phyloP scores from a whole-genome alignment of 2,329 filamentous ascomycete genomes.

The Geoglossum cookeanum region DNA sequence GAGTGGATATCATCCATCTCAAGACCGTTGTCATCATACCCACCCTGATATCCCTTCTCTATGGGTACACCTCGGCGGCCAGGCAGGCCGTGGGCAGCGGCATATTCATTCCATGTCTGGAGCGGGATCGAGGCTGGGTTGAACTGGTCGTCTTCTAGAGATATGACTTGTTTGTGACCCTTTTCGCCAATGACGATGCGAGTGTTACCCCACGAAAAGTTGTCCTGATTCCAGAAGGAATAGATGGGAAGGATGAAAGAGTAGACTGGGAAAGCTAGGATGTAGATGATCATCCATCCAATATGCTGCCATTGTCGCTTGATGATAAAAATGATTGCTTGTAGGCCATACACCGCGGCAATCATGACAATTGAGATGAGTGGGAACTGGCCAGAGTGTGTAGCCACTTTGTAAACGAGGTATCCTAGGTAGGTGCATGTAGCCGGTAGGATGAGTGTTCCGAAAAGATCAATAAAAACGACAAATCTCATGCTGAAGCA shows the following conservation, averaged over 20 bases:
- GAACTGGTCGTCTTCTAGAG: slow-evolving; percentile 64
- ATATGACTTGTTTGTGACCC: slow-evolving; percentile 76
- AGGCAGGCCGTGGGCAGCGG: slow-evolving; percentile 65
- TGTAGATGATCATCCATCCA: slow-evolving; percentile 98
- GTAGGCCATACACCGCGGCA: slow-evolving; percentile 82
- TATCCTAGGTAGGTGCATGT: slow-evolving; percentile 76
- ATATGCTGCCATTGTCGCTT: slow-evolving; percentile 97
- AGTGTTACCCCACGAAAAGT: slow-evolving; percentile 97
- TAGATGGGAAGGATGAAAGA: slow-evolving; percentile 82
- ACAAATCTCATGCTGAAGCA: slow-evolving; percentile 97
- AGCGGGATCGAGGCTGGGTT: slow-evolving; percentile 85
- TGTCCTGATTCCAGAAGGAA: slow-evolving; percentile 99
- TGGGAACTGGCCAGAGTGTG: slow-evolving; percentile 55
- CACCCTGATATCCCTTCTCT: slow-evolving; percentile 33
- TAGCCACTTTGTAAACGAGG: slow-evolving; percentile 62
- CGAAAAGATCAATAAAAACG: slow-evolving; percentile 83
- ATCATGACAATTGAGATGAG: slow-evolving; percentile 77
- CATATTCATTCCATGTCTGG: slow-evolving; percentile 96
- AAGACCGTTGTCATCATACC: slow-evolving; percentile 57
- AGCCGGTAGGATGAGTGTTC: slow-evolving; percentile 79
- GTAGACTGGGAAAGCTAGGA: slow-evolving; percentile 88
- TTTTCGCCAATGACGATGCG: slow-evolving; percentile 93
- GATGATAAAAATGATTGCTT: slow-evolving; percentile 88
- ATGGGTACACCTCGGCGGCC: slow-evolving; percentile 66
- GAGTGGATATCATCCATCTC: slow-evolving; percentile 98